Evolutionary conservation across 768 basidiomycete species (phyloP).

Genomic region (Suillus spraguei): DNA sequence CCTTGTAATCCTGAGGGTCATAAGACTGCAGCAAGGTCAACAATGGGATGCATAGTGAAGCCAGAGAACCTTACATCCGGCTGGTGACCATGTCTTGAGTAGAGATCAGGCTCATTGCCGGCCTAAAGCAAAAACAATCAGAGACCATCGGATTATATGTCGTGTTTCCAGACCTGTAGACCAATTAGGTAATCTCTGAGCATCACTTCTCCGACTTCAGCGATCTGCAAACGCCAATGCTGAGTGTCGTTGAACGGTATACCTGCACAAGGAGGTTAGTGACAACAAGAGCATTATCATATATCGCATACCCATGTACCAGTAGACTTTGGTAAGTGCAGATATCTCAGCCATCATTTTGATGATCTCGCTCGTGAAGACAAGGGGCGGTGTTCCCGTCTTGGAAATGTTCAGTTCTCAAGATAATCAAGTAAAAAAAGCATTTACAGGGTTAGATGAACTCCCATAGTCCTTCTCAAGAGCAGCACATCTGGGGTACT

Average conservation of each 20-base stretch:
- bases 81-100: conserved; percentile 45
- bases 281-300: neutral
- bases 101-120: conserved; percentile 83
- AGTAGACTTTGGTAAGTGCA: conserved; percentile 56
- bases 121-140: conserved; percentile 40
- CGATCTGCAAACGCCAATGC: conserved; percentile 55
- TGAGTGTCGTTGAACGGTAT: conserved; percentile 70
- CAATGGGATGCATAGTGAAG: too few relatives aligned
- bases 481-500: conserved; percentile 47
- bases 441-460: conserved; percentile 43
- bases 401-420: conserved; percentile 19
- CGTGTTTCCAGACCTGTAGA: conserved; percentile 29
- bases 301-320: conserved; percentile 54
- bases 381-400: conserved; percentile 70
- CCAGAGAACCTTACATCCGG: conserved; percentile 12
- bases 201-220: conserved; percentile 58
- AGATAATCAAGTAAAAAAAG: neutral
- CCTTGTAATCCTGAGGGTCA: conserved; percentile 44
- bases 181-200: conserved; percentile 69
- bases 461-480: conserved; percentile 49
- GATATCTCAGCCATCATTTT: conserved; percentile 66
- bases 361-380: conserved; percentile 67
- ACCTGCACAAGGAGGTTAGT: conserved; percentile 29
- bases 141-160: neutral
- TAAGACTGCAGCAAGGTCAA: conserved; percentile 23